These are phyloP conservation scores for Mycena indigotica DNA, from an alignment of 768 basidiomycete genomes.

Conservation along the genomic window DNA sequence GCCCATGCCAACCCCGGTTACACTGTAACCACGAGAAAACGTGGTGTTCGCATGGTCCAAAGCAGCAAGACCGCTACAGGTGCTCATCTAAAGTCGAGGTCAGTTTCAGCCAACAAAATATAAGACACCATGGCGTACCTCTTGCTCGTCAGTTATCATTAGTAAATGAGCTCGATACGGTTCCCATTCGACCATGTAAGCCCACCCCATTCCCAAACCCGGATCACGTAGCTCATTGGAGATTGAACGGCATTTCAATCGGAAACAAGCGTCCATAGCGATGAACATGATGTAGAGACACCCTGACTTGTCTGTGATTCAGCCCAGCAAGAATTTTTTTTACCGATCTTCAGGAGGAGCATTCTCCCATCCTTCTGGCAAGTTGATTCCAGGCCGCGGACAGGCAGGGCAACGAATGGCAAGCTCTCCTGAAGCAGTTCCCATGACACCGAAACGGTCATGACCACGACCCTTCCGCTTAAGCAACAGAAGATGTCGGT, in stretches of 20 bases:
- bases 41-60: neutral
- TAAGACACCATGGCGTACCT: no score
- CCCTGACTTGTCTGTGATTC: neutral
- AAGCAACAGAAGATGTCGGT: no score
- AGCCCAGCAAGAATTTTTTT: neutral
- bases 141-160: neutral
- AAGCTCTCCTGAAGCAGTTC: neutral
- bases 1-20: no score
- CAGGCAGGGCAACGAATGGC: neutral
- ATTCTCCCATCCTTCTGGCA: neutral
- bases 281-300: neutral
- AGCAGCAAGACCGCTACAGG: no score
- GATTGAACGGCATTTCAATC: no score
- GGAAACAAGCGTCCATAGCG: neutral
- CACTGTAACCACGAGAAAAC: neutral
- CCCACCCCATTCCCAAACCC: no score
- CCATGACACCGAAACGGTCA: no score
- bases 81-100: no score
- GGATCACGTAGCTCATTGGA: no score
- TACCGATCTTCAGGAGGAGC: neutral
- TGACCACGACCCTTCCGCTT: neutral
- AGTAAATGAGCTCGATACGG: no score
- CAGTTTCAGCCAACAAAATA: no score
- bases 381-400: neutral
- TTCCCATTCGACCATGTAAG: no score